Base-by-base conservation (phyloP, 768 basidiomycete genomes). In the Sistotremastrum suecicum region DNA sequence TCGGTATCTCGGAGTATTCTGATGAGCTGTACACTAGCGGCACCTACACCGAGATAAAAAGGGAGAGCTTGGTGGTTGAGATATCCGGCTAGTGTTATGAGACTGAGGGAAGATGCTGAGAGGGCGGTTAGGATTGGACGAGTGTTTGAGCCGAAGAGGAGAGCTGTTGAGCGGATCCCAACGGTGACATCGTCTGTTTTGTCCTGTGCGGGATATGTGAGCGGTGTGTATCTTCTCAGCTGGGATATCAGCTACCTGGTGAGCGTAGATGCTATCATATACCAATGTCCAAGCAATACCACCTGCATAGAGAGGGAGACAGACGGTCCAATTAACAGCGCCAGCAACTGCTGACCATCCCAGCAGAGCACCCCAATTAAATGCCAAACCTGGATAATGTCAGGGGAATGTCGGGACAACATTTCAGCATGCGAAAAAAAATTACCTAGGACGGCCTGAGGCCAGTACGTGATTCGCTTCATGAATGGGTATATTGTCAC, bases 391-490 rank as follows among this genome's bases (percentile, higher is more conserved):
- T 92, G 54, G 3, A 3, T 8, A 41, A 12, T 3, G 5, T 34
- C 5, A 28, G 4, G 6, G 28, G 34, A 34, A 7, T 37, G 6
- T 5, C 12, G 3, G 12, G 3, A 39, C 28, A 37, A 37, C 56
- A 41, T n/a, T 11, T 38, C 34, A 28, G 1, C 29, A 46, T 8
- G 30, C 33, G 34, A 40, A 9, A 8, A 1, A 7, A 3, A 55
- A 77, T 48, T 48, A 88, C 92, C 94, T 20, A 99, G 80, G 31
- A 95, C 83, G 37, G 86, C 80, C 58, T 99, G 95, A 2, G 95
- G 95, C 87, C 94, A 99, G 59, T 97, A 70, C 0, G 95, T 99
- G 37, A 95, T 65, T 9, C 95, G 76, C 62, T 99, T 99, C 95
- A 99, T 98, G 52, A 94, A 68, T 0, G 95, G 95, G 63, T 99